phyloP scores from a whole-genome alignment of 2,329 filamentous ascomycete genomes.

The Tothia fuscella region DNA sequence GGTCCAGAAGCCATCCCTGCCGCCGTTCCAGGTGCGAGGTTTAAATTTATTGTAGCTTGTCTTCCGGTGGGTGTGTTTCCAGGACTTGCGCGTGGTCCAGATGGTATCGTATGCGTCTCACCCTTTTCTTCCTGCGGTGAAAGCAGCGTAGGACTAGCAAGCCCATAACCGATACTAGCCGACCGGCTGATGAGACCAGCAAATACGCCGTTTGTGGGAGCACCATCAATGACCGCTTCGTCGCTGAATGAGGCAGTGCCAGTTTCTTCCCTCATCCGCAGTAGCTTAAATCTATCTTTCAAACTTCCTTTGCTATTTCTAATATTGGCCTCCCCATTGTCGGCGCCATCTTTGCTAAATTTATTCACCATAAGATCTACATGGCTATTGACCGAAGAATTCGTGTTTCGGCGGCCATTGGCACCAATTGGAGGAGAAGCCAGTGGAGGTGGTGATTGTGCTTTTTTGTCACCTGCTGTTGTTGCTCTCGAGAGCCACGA shows the following conservation, averaged over 20 bases:
- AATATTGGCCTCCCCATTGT: conserved; percentile 13
- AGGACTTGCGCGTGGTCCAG: not conserved
- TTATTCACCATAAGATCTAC: conserved; percentile 67
- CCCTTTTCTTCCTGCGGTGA: conserved; percentile 32
- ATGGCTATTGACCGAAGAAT: conserved; percentile 69
- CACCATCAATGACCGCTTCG: conserved; percentile 38
- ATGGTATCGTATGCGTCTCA: conserved; percentile 18
- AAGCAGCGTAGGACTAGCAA: conserved; percentile 37
- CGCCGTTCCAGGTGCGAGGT: conserved; percentile 72
- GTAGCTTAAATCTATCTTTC: conserved; percentile 34
- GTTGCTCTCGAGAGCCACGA: conserved; percentile 67
- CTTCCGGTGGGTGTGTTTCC: conserved; percentile 17
- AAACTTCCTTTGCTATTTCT: conserved; percentile 29
- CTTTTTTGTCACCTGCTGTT: conserved; percentile 37
- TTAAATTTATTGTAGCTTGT: conserved; percentile 53
- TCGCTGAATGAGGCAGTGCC: conserved; percentile 23
- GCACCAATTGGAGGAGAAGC: conserved; percentile 23
- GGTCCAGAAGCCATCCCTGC: conserved; percentile 69
- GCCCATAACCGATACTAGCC: conserved; percentile 19
- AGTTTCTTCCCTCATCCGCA: conserved; percentile 34
- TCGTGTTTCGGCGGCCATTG: conserved; percentile 55
- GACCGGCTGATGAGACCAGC: conserved; percentile 30
- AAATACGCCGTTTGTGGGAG: conserved; percentile 28
- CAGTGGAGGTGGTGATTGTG: conserved; percentile 45
- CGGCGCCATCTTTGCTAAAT: conserved; percentile 53